Percentiles rank a stretch among this genome's conserved stretches.
phyloP scores from a whole-genome alignment of 208 protist species.

The Wallacemonas sp. region DNA sequence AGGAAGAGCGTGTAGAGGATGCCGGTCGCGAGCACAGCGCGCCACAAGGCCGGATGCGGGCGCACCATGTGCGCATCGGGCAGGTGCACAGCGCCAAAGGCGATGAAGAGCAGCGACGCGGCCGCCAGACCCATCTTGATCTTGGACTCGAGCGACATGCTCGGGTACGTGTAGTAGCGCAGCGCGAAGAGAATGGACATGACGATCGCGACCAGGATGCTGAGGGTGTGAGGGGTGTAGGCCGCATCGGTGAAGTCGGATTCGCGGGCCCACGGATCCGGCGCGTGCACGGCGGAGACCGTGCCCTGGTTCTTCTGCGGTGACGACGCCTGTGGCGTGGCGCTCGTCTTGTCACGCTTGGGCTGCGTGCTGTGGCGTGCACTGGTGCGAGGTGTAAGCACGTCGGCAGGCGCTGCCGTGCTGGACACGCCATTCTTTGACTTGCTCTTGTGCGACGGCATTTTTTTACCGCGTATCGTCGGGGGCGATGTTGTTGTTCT shows the following conservation, averaged over 20 bases:
- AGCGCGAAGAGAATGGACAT: slow-evolving; percentile 47
- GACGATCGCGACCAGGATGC: slow-evolving; percentile 45
- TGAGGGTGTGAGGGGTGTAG: slow-evolving; percentile 77
- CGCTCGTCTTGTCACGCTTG: not conserved
- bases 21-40: slow-evolving; percentile 85
- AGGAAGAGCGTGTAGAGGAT: slow-evolving; percentile 93
- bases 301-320: no score
- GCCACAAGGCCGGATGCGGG: slow-evolving; percentile 97
- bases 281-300: not conserved
- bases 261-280: slow-evolving; percentile 48
- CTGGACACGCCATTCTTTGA: no score
- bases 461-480: no score
- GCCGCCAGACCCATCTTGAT: slow-evolving; percentile 76
- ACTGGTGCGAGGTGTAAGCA: no score
- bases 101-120: slow-evolving; percentile 76
- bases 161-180: slow-evolving; percentile 64
- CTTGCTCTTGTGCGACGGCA: no score
- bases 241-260: slow-evolving; percentile 48
- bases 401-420: no score
- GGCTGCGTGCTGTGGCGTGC: no score
- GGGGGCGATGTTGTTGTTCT: no score
- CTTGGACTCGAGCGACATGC: slow-evolving; percentile 39
- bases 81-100: slow-evolving; percentile 91
- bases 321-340: not conserved
- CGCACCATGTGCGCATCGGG: slow-evolving; percentile 92